phyloP scores from a whole-genome alignment of 768 basidiomycete genomes.

The Amanita brunnescens region DNA sequence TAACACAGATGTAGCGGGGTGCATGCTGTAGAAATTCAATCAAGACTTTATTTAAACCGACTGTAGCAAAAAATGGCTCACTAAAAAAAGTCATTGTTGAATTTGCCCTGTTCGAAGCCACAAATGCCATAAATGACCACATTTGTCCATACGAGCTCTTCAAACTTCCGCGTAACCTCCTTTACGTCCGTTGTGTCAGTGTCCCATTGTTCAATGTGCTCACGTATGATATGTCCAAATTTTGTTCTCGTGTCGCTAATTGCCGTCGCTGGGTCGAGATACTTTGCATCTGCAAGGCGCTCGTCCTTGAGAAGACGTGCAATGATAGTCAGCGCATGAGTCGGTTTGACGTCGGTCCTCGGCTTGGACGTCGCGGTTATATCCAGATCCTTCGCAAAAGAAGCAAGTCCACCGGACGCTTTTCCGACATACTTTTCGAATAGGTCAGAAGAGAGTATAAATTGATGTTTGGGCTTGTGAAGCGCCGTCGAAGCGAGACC shows the following conservation, averaged over 20 bases:
- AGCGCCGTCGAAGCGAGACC: conserved; percentile 52
- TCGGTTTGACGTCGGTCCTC: conserved; percentile 6
- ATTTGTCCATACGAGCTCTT: conserved; percentile 53
- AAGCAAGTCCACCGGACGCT: neutral
- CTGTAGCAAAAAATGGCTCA: conserved; percentile 21
- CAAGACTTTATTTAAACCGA: neutral
- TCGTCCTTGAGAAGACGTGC: conserved; percentile 30
- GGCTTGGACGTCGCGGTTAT: conserved; percentile 1
- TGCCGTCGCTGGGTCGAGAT: conserved; percentile 10
- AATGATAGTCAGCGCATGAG: conserved; percentile 45
- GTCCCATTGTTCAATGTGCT: conserved; percentile 27
- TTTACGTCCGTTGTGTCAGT: conserved; percentile 24
- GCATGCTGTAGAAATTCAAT: conserved; percentile 47
- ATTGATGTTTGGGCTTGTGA: conserved; percentile 20
- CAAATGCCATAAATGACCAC: conserved; percentile 48
- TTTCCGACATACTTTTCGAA: neutral
- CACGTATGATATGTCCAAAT: conserved; percentile 20
- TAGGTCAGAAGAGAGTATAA: neutral
- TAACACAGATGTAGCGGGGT: conserved; percentile 54
- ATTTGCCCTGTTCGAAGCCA: conserved; percentile 37
- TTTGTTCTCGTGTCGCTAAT: conserved; percentile 18
- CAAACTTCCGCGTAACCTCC: conserved; percentile 43
- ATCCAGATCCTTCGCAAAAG: neutral
- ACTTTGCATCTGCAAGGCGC: conserved; percentile 8
- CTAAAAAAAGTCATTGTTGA: conserved; percentile 54